Base-by-base conservation (phyloP, 2,329 filamentous ascomycete genomes). In the Hysterium pulicare region DNA sequence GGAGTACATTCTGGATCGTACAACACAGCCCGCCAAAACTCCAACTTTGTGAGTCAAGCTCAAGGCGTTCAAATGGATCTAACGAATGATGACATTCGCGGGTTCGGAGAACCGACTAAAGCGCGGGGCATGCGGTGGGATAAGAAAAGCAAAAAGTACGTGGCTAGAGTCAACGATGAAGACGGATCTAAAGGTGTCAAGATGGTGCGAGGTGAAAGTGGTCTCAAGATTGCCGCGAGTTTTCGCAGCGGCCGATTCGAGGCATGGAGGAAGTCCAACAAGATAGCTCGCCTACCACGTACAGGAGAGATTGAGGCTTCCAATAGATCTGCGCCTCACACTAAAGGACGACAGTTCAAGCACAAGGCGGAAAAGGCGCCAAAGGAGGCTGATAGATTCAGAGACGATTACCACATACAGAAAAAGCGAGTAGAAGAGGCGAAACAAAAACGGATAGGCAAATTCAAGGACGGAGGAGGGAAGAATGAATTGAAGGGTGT, bases 221-320 rank as follows among this genome's bases (percentile, higher is more conserved):
- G 93, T 41, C 88, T 91, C 73, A 97, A 96, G 75, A 96, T 98
- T 57, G 89, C 93, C 1, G 90, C 93, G 34, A 86, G 79, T 46
- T 97, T 98, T 80, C 84, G 91, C 62, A 90, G 85, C 66, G 93
- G 94, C 26, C 84, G 91, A 34, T 98, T 95, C 72, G 90, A 97
- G 63, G 81, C 79, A 51, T 98, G 93, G 94, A 86, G 84, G 66
- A 89, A 86, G 63, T 82, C 85, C 16, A 87, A 97, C 71, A 86
- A 88, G 51, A 74, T 97, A 35, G 82, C 83, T 43, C 79, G 83
- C 15, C 69, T 95, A 61, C 90, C 90, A 8, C 79, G 84, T 33
- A 86, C 90, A 24, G 93, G 94, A 50, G 91, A 97, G 68, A 67
- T 77, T 33, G 93, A 97, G 69, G 76, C 70, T 53, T 67, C 70